Evolutionary conservation across 179 eudicot species (phyloP), one percentile per base, ranked within the genome.

Genomic region (Corrigiola litoralis): DNA sequence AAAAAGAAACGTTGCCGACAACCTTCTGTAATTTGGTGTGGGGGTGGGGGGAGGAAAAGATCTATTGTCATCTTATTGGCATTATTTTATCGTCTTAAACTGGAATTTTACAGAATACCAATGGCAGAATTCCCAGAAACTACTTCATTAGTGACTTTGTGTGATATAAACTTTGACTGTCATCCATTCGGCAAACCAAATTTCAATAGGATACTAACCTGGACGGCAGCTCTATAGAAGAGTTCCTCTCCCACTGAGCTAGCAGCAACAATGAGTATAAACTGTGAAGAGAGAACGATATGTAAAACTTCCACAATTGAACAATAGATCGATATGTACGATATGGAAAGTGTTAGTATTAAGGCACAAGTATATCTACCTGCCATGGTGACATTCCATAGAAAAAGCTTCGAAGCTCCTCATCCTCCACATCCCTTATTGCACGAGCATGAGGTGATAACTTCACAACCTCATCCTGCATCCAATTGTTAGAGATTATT

Each of bases 381-480:
- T 94, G 99, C 99, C 99, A 94, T 2, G 97, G 97, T 16, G 97
- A 81, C 99, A 90, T 90, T 45, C 99, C 99, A 65, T 81, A 94
- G 63, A 94, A 94, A 72, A 90, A 94, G 84, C 89, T 90, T 50
- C 96, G 69, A 10, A 94, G 82, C 74, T 94, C 99, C 76, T 94
- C 99, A 58, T 94, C 99, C 71, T 94, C 99, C 12, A 88, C 99
- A 54, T 94, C 99, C 67, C 99, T 90, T 31, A 94, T 94, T 34
- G 99, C 99, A 69, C 99, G 99, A 78, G 99, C 99, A 82, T 86
- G 90, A 31, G 99, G 97, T 34, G 99, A 94, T 53, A 90, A 40
- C 85, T 94, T 90, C 51, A 94, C 99, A 67, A 94, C 96, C 80
- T 94, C 99, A 75, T 94, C 99, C 99, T 94, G 83, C 59, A 81